These are phyloP conservation scores for Agrocybe pediades DNA, from an alignment of 768 basidiomycete species.

Conservation along the genomic window DNA sequence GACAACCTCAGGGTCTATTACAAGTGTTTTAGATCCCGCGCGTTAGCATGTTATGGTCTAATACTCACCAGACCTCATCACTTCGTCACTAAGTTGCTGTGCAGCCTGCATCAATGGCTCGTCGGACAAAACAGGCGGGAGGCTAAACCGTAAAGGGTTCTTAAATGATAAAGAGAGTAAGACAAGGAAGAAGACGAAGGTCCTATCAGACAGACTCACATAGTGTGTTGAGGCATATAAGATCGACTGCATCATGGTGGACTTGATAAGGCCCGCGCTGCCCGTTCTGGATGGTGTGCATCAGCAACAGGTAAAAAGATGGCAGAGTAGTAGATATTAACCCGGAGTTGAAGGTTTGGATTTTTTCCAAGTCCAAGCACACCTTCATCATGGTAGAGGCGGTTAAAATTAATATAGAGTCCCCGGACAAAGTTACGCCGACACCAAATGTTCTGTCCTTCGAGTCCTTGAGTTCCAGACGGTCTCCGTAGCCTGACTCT, in stretches of 20 bases:
- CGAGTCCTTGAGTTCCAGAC: conserved; percentile 69
- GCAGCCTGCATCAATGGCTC: conserved; percentile 81
- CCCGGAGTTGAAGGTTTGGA: conserved; percentile 64
- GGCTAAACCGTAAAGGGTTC: conserved; percentile 81
- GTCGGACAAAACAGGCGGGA: conserved; percentile 78
- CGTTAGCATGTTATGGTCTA: neutral
- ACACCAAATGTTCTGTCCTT: conserved; percentile 73
- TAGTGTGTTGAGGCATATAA: conserved; percentile 71
- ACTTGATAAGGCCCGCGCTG: conserved; percentile 68
- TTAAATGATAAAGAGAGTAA: conserved; percentile 31
- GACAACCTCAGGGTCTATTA: conserved; percentile 64
- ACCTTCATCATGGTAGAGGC: conserved; percentile 73
- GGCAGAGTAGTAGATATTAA: conserved; percentile 32
- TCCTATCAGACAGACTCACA: conserved; percentile 34
- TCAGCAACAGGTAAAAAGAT: conserved; percentile 1
- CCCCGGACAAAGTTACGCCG: conserved; percentile 54
- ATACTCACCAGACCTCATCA: conserved; percentile 68
- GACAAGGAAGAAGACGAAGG: neutral
- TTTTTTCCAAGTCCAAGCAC: conserved; percentile 59
- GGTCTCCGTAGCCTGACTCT: conserved; percentile 75
- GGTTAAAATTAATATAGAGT: conserved; percentile 59
- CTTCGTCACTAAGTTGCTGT: conserved; percentile 69
- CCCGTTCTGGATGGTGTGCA: conserved; percentile 50
- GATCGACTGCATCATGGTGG: conserved; percentile 83
- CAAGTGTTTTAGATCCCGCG: conserved; percentile 4